Percentiles rank a stretch among this genome's conserved stretches.
Conservation (phyloP, 2,329 filamentous ascomycete genomes). For the Colletotrichum sidae region DNA sequence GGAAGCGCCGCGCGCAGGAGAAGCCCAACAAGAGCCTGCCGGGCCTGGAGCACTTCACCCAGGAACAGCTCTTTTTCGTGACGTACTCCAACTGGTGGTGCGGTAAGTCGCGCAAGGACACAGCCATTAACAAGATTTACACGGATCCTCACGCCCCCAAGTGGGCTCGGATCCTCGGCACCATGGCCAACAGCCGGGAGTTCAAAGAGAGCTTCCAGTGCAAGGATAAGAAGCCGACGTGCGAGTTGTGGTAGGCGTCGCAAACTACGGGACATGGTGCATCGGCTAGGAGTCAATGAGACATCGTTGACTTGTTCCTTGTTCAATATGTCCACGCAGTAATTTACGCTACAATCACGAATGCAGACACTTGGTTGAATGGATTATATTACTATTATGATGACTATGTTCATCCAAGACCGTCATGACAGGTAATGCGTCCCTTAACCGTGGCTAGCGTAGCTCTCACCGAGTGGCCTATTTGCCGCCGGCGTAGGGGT, state of each 20-base stretch:
- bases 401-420: too few relatives aligned
- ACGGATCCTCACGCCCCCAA: constrained; percentile 75
- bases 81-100: constrained; percentile 76
- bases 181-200: constrained; percentile 74
- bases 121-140: constrained; percentile 67
- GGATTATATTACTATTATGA: too few relatives aligned
- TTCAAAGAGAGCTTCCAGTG: constrained; percentile 78
- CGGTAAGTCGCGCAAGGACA: constrained; percentile 69
- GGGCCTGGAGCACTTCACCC: constrained; percentile 70
- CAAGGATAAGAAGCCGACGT: constrained; percentile 58
- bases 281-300: too few relatives aligned
- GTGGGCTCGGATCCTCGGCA: constrained; percentile 70
- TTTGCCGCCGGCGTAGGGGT: too few relatives aligned
- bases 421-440: too few relatives aligned
- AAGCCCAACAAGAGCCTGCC: constrained; percentile 67
- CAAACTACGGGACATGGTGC: too few relatives aligned
- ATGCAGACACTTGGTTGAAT: too few relatives aligned
- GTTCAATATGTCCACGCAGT: too few relatives aligned
- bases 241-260: constrained; percentile 31
- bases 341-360: too few relatives aligned
- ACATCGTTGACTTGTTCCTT: too few relatives aligned
- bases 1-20: constrained; percentile 68
- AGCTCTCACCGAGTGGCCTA: too few relatives aligned
- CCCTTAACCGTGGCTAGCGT: too few relatives aligned
- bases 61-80: constrained; percentile 78